A percentile compares a stretch with the other conserved stretches of the same genome.
Conservation (phyloP, 2,329 filamentous ascomycete species). For the Pseudodiploospora longispora region DNA sequence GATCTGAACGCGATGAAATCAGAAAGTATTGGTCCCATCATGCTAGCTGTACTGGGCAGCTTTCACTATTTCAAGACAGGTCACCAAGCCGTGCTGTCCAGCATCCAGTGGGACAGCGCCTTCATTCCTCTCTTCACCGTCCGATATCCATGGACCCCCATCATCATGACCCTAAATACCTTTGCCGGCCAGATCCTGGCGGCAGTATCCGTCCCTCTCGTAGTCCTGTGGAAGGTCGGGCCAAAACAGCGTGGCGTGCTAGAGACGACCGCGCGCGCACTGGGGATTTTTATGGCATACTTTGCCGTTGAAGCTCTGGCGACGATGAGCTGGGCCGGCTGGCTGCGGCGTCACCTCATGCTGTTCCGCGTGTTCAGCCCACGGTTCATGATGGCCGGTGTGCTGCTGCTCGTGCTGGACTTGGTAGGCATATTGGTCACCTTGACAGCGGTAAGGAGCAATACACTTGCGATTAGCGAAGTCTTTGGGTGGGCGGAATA, state of each 20-base stretch:
- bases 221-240: conserved; percentile 82
- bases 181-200: conserved; percentile 85
- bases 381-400: conserved; percentile 75
- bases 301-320: conserved; percentile 77
- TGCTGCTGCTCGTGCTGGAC: conserved; percentile 68
- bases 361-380: conserved; percentile 90
- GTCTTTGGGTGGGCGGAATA: conserved; percentile 74
- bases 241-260: conserved; percentile 64
- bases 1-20: conserved; percentile 53
- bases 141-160: conserved; percentile 80
- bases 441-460: conserved; percentile 67
- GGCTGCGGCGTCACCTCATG: conserved; percentile 88
- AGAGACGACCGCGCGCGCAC: conserved; percentile 60
- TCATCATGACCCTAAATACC: conserved; percentile 76
- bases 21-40: conserved; percentile 71
- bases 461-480: conserved; percentile 70
- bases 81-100: conserved; percentile 79
- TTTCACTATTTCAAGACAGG: conserved; percentile 98
- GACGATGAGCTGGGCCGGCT: conserved; percentile 84
- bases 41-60: conserved; percentile 80
- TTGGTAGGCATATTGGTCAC: conserved; percentile 62
- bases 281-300: conserved; percentile 70
- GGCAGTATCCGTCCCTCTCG: conserved; percentile 67
- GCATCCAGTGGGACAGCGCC: conserved; percentile 92
- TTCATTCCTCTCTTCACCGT: conserved; percentile 82